A percentile compares a stretch with the other conserved stretches of the same genome.
Evolutionary conservation across 192 early-diverging fungal genomes (phyloP).

Genomic region (Piromyces finnis): DNA sequence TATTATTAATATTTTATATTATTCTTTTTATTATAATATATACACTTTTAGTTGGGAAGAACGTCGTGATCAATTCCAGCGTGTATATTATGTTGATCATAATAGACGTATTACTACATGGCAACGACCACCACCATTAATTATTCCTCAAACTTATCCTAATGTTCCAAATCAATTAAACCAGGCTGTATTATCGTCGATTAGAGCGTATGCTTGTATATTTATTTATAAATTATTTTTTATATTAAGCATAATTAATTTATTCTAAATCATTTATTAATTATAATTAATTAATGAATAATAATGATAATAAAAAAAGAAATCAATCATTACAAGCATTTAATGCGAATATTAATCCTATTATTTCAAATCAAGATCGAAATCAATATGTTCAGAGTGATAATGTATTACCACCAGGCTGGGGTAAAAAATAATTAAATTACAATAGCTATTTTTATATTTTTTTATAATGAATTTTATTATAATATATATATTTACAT

Average conservation of each 20-base stretch:
- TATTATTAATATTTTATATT: too few relatives aligned
- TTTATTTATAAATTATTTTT: too few relatives aligned
- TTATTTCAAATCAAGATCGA: neutral
- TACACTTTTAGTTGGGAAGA: slow-evolving; percentile 68
- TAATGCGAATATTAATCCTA: neutral
- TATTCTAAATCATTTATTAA: too few relatives aligned
- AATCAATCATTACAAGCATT: neutral
- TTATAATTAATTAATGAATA: too few relatives aligned
- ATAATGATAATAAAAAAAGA: too few relatives aligned
- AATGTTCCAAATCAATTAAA: neutral
- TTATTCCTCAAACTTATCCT: neutral
- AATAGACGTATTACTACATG: slow-evolving; percentile 92
- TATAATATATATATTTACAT: too few relatives aligned
- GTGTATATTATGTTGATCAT: slow-evolving; percentile 97
- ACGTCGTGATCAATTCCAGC: slow-evolving; percentile 76
- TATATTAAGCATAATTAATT: too few relatives aligned
- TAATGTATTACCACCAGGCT: neutral
- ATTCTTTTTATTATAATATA: too few relatives aligned
- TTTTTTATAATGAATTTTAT: too few relatives aligned
- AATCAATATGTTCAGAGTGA: neutral
- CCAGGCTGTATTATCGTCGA: too few relatives aligned
- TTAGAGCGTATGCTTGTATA: too few relatives aligned
- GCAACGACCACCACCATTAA: slow-evolving; percentile 43
- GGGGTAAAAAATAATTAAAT: neutral
- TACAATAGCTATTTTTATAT: too few relatives aligned